Conservation (phyloP, 2,329 filamentous ascomycete species). For the Claviceps citrina region DNA sequence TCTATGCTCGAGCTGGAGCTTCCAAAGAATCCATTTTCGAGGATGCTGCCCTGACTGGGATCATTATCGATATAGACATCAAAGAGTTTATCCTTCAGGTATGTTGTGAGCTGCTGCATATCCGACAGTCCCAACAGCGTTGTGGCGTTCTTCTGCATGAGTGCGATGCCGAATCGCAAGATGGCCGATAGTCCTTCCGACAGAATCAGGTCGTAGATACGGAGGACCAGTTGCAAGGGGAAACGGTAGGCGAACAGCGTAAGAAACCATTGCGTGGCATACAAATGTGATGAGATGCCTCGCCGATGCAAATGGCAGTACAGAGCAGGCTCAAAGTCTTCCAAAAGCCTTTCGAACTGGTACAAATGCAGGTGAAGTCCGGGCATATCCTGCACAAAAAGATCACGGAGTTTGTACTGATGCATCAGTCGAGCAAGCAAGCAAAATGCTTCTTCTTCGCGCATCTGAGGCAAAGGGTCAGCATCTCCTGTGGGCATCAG, state of each 20-base stretch:
- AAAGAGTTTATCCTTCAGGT: slow-evolving; percentile 86
- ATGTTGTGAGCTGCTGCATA: slow-evolving; percentile 76
- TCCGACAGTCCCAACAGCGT: slow-evolving; percentile 72
- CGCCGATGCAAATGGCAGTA: slow-evolving; percentile 87
- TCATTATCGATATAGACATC: slow-evolving; percentile 94
- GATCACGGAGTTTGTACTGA: slow-evolving; percentile 79
- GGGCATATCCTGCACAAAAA: slow-evolving; percentile 93
- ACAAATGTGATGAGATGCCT: slow-evolving; percentile 78
- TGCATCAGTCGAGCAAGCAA: slow-evolving; percentile 90
- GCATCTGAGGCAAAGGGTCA: slow-evolving; percentile 47
- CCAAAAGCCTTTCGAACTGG: slow-evolving; percentile 84
- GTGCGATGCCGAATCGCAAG: slow-evolving; percentile 80
- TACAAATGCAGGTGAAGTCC: slow-evolving; percentile 86
- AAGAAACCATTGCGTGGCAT: slow-evolving; percentile 97
- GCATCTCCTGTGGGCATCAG: background rate
- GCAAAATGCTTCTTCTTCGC: slow-evolving; percentile 92
- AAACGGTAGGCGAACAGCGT: slow-evolving; percentile 98
- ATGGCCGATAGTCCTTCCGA: slow-evolving; percentile 89
- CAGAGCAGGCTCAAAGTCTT: slow-evolving; percentile 84
- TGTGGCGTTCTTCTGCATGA: slow-evolving; percentile 88
- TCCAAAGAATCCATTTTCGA: slow-evolving; percentile 95
- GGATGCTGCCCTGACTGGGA: slow-evolving; percentile 78
- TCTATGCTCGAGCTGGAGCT: slow-evolving; percentile 77
- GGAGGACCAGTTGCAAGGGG: slow-evolving; percentile 84
- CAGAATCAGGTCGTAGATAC: slow-evolving; percentile 90